Base-by-base conservation (phyloP, 192 early-diverging fungal species). In the Thamnidium elegans region DNA sequence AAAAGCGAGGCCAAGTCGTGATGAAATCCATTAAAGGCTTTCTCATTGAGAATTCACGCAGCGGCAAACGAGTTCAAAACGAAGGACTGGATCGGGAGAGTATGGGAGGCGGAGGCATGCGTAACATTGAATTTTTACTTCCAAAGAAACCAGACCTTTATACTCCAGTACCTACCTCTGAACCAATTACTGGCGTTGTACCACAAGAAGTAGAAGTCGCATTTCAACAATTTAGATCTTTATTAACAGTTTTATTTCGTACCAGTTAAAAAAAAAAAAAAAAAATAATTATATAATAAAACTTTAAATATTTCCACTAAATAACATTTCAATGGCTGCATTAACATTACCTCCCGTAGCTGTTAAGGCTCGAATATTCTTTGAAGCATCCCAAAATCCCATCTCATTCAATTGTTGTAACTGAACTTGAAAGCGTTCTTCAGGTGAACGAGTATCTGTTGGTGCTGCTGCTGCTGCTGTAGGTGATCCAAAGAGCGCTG, bases 401-500 rank as follows among this genome's bases (percentile, higher is more conserved):
- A 99, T 99, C 30, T 99, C 97, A 67, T 83, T 90, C 71, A 89
- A 75, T 77, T 89, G 89, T 72, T 90, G 88, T 52, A 96, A 81
- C 78, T 97, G 92, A 10, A 78, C 75, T 71, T 85, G 83, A 65
- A 81, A 90, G 14, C 88, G 78, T 32, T 82, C 81, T 70, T 88
- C 86, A 43, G 86, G 86, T 47, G 65, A 58, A 47, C 73, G 66
- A 19, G 50, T 62, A 55, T 71, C 70, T 42, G 65, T 43, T 30
- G 55, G 50, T 11, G 67, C 48, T n/a, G 76, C 51, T n/a, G 77
- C 63, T 42, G 63, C 47, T 7, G 26, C 50, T 6, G 52, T 63
- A 23, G 10, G 19, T 14, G 7, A n/a, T 6, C 58, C 58, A 45
- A 70, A 50, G 15, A 67, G 26, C 10, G 72, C 45, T 34, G 65